phyloP scores from a whole-genome alignment of 345 rosid genomes.

The sweet orange (Citrus sinensis) region DVS_A1.0 CM039163.1:46772501-46773000 shows the following conservation, averaged over 20 bases:
- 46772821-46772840: neutral
- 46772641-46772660: too few species aligned
- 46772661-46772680: too few species aligned
- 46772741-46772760: neutral
- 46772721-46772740: neutral
- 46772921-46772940: neutral
- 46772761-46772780: neutral
- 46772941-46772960: neutral
- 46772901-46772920: neutral
- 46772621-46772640: too few species aligned
- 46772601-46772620: too few species aligned
- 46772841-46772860: constrained; percentile 5
- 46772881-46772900: neutral
- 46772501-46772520: too few species aligned
- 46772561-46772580: too few species aligned
- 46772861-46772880: neutral
- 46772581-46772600: too few species aligned
- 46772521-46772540: too few species aligned
- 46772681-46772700: too few species aligned
- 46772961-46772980: neutral
- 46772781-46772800: neutral
- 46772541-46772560: too few species aligned
- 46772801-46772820: neutral
- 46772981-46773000: neutral
- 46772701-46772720: too few species aligned